Conservation (phyloP, 345 rosid genomes). For the Mangifera indica region DNA sequence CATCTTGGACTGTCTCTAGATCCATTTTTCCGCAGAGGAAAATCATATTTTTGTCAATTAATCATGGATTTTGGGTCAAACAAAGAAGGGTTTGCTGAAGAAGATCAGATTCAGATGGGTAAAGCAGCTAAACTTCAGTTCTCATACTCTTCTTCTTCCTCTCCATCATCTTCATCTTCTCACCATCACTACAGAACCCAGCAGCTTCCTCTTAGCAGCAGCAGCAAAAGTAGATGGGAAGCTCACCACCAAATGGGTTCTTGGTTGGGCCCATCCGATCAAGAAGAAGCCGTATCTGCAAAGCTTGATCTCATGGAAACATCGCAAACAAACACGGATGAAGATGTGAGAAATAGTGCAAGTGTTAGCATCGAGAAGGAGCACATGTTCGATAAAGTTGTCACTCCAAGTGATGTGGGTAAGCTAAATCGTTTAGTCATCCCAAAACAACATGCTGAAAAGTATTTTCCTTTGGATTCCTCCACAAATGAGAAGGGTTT, state of each 20-base stretch:
- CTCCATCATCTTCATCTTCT: slow-evolving; percentile 33
- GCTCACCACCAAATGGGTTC: slow-evolving; percentile 29
- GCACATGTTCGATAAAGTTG: slow-evolving; percentile 61
- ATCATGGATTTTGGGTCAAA: slow-evolving; percentile 33
- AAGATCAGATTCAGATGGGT: slow-evolving; percentile 22
- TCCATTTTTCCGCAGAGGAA: neutral
- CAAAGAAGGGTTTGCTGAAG: slow-evolving; percentile 26
- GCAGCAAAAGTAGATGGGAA: neutral
- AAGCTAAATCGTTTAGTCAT: slow-evolving; percentile 64
- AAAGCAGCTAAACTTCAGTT: slow-evolving; percentile 26
- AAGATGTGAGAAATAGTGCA: slow-evolving; percentile 20
- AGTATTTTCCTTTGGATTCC: slow-evolving; percentile 76
- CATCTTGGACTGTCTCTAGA: neutral
- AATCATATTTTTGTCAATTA: neutral
- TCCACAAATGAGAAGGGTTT: slow-evolving; percentile 68
- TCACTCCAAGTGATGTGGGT: slow-evolving; percentile 67
- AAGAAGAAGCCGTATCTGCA: slow-evolving; percentile 16
- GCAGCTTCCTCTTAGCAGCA: slow-evolving; percentile 15
- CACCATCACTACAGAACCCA: slow-evolving; percentile 18
- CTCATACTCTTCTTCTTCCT: slow-evolving; percentile 32
- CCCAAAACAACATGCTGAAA: slow-evolving; percentile 74
- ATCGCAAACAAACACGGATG: slow-evolving; percentile 13
- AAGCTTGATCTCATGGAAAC: slow-evolving; percentile 21
- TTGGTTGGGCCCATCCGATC: slow-evolving; percentile 34
- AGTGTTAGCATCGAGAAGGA: slow-evolving; percentile 38